Evolutionary conservation across 768 basidiomycete genomes (phyloP).

Genomic region (Omphalotus guepiniiformis): DNA sequence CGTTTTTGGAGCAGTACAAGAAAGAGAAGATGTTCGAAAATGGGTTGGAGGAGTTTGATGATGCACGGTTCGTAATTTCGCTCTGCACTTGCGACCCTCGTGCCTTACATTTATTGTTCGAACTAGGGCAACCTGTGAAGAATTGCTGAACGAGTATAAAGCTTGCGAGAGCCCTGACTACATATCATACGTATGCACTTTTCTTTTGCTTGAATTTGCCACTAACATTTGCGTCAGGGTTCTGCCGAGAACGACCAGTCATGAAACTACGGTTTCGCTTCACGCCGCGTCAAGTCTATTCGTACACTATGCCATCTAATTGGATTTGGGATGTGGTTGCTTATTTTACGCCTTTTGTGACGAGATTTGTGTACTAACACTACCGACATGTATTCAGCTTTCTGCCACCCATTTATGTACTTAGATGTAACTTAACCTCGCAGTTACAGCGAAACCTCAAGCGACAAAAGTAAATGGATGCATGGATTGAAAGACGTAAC

Average conservation of each 20-base stretch:
- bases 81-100: neutral
- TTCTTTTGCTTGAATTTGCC: neutral
- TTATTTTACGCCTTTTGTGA: no score
- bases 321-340: no score
- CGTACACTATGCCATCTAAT: no score
- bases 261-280: neutral
- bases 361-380: neutral
- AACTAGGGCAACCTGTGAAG: conserved; percentile 81
- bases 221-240: neutral
- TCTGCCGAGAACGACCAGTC: conserved; percentile 2
- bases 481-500: no score
- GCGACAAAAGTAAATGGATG: no score
- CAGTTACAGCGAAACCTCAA: no score
- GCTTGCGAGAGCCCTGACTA: conserved; percentile 96
- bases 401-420: no score
- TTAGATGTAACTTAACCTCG: no score
- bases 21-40: conserved; percentile 95
- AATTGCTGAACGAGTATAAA: conserved; percentile 89
- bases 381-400: no score
- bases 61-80: conserved; percentile 66
- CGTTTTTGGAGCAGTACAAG: conserved; percentile 97
- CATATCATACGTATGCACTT: conserved; percentile 69
- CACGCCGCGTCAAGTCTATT: no score
- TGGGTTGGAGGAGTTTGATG: conserved; percentile 93
- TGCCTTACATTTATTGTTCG: neutral